Conservation (phyloP, 2,329 filamentous ascomycete genomes). For the Penicillium sp. region DNA sequence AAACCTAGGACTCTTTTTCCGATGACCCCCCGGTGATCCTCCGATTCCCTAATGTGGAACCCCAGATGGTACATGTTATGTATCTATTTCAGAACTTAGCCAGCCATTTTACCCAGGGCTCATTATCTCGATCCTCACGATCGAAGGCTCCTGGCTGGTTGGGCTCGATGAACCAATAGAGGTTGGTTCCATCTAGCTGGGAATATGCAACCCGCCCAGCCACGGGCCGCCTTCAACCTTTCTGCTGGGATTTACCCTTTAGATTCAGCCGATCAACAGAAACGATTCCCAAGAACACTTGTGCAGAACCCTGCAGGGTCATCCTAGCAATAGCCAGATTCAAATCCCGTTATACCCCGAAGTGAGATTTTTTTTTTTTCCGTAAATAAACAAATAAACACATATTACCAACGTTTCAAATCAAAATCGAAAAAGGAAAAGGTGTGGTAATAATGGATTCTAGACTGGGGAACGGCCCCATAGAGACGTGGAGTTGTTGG, state of each 20-base stretch:
- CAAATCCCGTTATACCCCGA: neutral
- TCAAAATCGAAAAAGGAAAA: neutral
- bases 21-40: neutral
- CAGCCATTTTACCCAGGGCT: neutral
- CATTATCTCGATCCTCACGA: neutral
- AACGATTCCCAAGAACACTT: neutral
- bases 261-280: neutral
- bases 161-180: conserved; percentile 29
- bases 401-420: neutral
- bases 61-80: neutral
- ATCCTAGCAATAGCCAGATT: neutral
- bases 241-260: conserved; percentile 12
- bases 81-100: neutral
- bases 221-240: conserved; percentile 21
- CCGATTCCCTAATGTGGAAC: neutral
- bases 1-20: neutral
- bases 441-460: neutral
- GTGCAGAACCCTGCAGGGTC: neutral
- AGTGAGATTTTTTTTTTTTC: neutral
- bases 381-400: too few relatives aligned
- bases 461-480: conserved; percentile 16
- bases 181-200: conserved; percentile 31
- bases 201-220: conserved; percentile 24
- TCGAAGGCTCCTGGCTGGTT: neutral
- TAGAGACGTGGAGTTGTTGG: conserved; percentile 18